Base-by-base conservation (phyloP, 495 filamentous ascomycete species). In the Xylaria flabelliformis region DNA sequence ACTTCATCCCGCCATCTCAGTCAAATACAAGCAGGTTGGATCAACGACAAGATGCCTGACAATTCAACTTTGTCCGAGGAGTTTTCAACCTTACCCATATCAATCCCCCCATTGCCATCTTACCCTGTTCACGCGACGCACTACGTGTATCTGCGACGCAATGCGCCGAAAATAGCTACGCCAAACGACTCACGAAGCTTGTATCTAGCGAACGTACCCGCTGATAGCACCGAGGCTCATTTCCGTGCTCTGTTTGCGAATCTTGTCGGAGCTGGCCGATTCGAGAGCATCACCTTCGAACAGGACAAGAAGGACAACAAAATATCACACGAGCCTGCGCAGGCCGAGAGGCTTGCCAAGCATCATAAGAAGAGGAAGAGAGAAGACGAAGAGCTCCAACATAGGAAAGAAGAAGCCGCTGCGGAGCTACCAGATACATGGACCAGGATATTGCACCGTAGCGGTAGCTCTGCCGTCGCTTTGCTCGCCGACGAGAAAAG, bases 191-290 rank as follows among this genome's bases (percentile, higher is more conserved):
- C 87, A 29, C 90, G 94, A 70, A 92, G 91, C 59, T 86, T 99
- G 32, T 99, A 97, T 82, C 76, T 95, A 29, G 91, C 94, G 72
- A 98, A 99, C 78, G 78, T 95, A 7, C 97, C 96, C 44, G 84
- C 94, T 74, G 95, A 98, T 80, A 90, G 92, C 68, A 97, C 93
- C 46, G 89, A 92, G 62, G 75, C 82, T 0, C 93, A 96, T 75
- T 82, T 98, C 21, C 91, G 93, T 48, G 84, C 88, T 68, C 82
- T 99, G 0, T 94, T 97, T 74, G 82, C 88, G 0, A 83, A 83
- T 0, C 85, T 93, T 53, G 85, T 96, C 34, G 90, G 93, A 41
- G 89, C 89, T 6, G 92, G 91, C 34, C 87, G 90, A 55, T 90
- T 99, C 48, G 93, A 97, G 81, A 84, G 82, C 61, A 90, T 93